These are phyloP conservation scores for Xylariaceae sp. DNA, from an alignment of 2,329 filamentous ascomycete genomes.

Conservation along the genomic window DNA sequence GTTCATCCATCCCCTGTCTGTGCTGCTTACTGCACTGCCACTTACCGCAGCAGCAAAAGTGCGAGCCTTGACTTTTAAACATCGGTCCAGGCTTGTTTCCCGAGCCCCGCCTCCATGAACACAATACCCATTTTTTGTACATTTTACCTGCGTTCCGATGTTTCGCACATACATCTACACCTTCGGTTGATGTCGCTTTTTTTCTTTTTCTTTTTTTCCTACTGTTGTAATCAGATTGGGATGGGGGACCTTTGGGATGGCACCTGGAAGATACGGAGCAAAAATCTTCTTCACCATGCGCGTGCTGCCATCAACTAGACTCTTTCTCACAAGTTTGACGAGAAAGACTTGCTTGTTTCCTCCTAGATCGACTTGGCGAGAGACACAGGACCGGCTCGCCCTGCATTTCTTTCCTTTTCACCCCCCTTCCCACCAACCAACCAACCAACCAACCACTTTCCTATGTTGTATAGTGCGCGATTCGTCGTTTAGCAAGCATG, in stretches of 20 bases:
- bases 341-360: neutral
- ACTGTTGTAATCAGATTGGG: slow-evolving; percentile 11
- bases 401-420: slow-evolving; percentile 1
- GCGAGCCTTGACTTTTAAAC: slow-evolving; percentile 1
- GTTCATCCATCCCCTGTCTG: neutral
- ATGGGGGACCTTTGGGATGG: slow-evolving; percentile 9
- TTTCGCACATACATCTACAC: slow-evolving; percentile 12
- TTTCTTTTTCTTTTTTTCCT: neutral
- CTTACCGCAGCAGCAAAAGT: neutral
- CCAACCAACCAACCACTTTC: slow-evolving; percentile 1
- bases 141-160: slow-evolving; percentile 14
- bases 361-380: slow-evolving; percentile 1
- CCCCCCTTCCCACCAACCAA: neutral
- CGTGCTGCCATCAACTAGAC: slow-evolving; percentile 14
- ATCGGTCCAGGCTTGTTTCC: neutral
- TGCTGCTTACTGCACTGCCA: neutral
- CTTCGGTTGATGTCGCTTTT: slow-evolving; percentile 6
- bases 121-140: slow-evolving; percentile 16
- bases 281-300: slow-evolving; percentile 7
- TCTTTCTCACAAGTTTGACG: slow-evolving; percentile 1
- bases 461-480: slow-evolving; percentile 14
- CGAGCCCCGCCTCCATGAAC: slow-evolving; percentile 1
- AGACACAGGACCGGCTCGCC: neutral
- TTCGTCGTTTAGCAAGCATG: slow-evolving; percentile 1
- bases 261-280: slow-evolving; percentile 1